Conservation (phyloP, 768 basidiomycete genomes). For the Pulveroboletus sp. region DNA sequence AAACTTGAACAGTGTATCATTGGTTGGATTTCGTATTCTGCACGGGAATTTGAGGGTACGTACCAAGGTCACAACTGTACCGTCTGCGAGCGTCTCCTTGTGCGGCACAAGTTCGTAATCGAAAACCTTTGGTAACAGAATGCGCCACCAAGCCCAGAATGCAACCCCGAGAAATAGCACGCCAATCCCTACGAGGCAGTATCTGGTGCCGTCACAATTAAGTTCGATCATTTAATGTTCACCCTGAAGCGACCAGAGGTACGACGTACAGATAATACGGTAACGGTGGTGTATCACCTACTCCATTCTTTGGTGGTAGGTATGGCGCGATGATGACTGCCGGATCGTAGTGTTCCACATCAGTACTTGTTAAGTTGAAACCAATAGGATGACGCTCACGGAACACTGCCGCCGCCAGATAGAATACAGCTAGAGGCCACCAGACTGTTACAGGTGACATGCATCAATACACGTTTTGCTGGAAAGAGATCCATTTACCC, state of each 20-base stretch:
- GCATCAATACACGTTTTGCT: conserved; percentile 2
- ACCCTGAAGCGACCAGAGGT: conserved; percentile 14
- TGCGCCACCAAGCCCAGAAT: conserved; percentile 56
- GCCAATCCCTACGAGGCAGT: conserved; percentile 52
- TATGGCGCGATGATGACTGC: conserved; percentile 56
- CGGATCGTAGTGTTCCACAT: not conserved
- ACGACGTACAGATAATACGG: conserved; percentile 51
- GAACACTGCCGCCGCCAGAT: conserved; percentile 49
- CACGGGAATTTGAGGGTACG: conserved; percentile 11
- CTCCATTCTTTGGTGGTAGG: conserved; percentile 48
- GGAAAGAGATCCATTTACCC: conserved; percentile 21
- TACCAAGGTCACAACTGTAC: conserved; percentile 54
- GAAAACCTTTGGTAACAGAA: conserved; percentile 47
- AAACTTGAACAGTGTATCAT: too few species aligned
- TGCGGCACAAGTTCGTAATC: conserved; percentile 45
- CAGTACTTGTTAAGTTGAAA: conserved; percentile 33
- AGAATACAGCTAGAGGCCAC: conserved; percentile 54
- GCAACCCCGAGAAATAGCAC: conserved; percentile 44
- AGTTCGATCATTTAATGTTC: conserved; percentile 31
- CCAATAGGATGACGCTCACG: conserved; percentile 32
- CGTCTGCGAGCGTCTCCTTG: conserved; percentile 51
- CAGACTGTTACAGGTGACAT: conserved; percentile 41
- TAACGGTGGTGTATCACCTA: conserved; percentile 59
- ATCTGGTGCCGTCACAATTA: conserved; percentile 29
- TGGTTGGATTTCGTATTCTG: too few species aligned